Base-by-base conservation (phyloP, 108 stramenopile species). In the Nitzschia sp. region DNA sequence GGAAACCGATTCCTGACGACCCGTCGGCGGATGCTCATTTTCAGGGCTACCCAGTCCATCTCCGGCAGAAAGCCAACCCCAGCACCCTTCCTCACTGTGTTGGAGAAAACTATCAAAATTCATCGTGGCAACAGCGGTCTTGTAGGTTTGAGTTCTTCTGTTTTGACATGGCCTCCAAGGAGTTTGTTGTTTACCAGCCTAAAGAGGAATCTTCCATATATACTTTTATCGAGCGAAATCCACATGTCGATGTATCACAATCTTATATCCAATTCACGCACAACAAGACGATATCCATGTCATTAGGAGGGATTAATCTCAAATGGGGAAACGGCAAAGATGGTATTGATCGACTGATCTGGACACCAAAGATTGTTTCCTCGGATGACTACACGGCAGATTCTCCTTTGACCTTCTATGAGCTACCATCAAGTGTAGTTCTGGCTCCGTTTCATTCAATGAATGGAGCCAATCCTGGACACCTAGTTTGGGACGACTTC, bases 401-500 rank as follows among this genome's bases (percentile, higher is more conserved):
- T 17, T 17, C 46, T 17, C 46, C 46, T 48, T 22, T 62, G 43
- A 42, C 71, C 11, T 85, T 79, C 61, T 81, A 79, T 43, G 69
- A 57, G 57, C 63, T 83, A 12, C 72, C 79, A 7, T 53, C 78
- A 2, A 46, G 67, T 41, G 64, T 78, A 2, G 70, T 82, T 11
- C 69, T 74, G 80, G 53, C 74, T 9, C 78, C 78, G 9, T 80
- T 76, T 53, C 80, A 82, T 63, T 74, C 67, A 9, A 67, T 82
- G 69, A 72, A 71, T 25, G 76, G 60, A 10, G 71, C 69, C 11
- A 83, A 81, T 77, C 82, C 78, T 0, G 81, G 82, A 39, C 85
- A 86, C 69, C 69, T 85, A 40, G 72, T 86, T 3, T 86, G 81
- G 79, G 85, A 86, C 51, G 81, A 86, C 56, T 82, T 82, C 41